Base-by-base conservation (phyloP, 139 green algal genomes). In the Mesotaenium endlicherianum region DNA sequence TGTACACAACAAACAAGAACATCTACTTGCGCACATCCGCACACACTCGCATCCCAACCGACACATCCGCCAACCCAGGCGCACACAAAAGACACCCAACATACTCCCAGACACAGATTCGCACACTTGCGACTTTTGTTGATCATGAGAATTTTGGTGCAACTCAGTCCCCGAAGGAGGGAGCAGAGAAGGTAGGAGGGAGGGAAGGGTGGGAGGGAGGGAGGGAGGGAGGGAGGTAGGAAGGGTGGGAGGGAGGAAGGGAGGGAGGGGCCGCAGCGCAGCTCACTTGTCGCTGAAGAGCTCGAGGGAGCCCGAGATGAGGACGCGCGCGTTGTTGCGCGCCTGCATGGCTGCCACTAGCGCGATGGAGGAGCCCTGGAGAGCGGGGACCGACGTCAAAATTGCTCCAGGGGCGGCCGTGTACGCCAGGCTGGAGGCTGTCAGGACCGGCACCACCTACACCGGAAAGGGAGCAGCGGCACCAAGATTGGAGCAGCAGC, bases 251-350 rank as follows among this genome's bases (percentile, higher is more conserved):
- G 50, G 50, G 26, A 64, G 50, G 50, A 26, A 64, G 50, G 50
- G 50, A 64, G 26, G 50, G 26, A 64, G 20, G 50, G 50, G 50
- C 20, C 20, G 26, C 50, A 64, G 20, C 20, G 26, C 50, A 64
- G 14, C 81, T 20, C 43, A 85, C 79, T 70, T 76, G 77, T 98
- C 88, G 59, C 86, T 93, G 85, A 97, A 93, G 82, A 97, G 89
- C 59, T 94, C 90, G 42, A 95, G 39, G 0, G 94, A 98, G 20
- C 95, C 95, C 0, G 86, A 64, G 36, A 98, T 89, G 53, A 93
- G 70, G 2, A 95, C 92, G 31, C 95, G 91, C 2, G 92, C 94
- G 58, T 97, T 95, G 87, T 97, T 97, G 50, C 93, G 88, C 30
- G 92, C 90, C 93, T 97, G 53, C 80, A 88, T 88, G n/a, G 86